Evolutionary conservation across 805 yeast genomes (phyloP).

Genomic region (Zygosaccharomyces kombuchaensis): DNA sequence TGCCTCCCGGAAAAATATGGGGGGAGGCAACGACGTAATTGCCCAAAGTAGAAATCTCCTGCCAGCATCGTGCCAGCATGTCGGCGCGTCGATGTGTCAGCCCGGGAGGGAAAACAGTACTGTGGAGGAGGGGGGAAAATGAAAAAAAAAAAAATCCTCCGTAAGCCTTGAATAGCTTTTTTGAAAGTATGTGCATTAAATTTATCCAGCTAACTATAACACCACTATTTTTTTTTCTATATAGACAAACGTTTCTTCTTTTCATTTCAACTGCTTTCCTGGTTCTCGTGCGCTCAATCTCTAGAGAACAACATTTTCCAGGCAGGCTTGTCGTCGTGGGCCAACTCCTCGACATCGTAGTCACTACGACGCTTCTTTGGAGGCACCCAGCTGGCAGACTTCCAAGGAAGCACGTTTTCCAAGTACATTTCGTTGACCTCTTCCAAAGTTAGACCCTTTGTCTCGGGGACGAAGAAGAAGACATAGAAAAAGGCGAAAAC

Average conservation of each 20-base stretch:
- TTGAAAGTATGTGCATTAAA: too few relatives aligned
- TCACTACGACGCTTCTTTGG: conserved; percentile 37
- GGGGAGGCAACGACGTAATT: background rate
- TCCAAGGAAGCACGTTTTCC: conserved; percentile 42
- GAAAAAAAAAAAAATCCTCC: background rate
- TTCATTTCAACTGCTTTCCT: too few relatives aligned
- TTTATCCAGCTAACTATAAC: too few relatives aligned
- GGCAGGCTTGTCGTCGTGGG: conserved; percentile 31
- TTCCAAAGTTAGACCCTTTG: conserved; percentile 76
- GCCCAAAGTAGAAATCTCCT: background rate
- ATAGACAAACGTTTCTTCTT: too few relatives aligned
- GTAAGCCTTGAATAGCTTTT: too few relatives aligned
- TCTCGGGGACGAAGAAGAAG: conserved; percentile 69
- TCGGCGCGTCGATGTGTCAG: too few relatives aligned
- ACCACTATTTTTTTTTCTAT: too few relatives aligned
- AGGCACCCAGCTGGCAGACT: conserved; percentile 51
- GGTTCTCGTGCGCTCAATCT: background rate
- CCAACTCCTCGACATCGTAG: conserved; percentile 28
- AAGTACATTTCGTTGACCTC: conserved; percentile 68
- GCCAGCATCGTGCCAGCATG: background rate
- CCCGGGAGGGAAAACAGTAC: background rate
- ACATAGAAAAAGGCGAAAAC: conserved; percentile 59
- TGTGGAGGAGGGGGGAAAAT: background rate
- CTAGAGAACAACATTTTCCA: conserved; percentile 26
- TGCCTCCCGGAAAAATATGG: background rate